Percentiles rank a stretch among this genome's conserved stretches.
These are phyloP conservation scores for Penicillium sp. DNA, from an alignment of 2,329 filamentous ascomycete species.

Conservation along the genomic window DNA sequence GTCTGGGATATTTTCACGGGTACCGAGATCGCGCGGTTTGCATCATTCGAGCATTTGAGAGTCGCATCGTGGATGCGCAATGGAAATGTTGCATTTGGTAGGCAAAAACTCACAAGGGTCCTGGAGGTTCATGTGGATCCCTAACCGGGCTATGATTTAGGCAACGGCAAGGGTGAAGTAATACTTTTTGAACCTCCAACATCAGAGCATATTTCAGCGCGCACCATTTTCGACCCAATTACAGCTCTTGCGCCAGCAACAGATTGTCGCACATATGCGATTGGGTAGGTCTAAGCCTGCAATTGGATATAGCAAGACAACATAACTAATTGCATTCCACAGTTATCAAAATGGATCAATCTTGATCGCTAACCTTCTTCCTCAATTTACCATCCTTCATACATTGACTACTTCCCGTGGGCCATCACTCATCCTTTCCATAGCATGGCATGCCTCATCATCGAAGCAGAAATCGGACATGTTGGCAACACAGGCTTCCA, in stretches of 20 bases:
- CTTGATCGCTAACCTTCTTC: conserved; percentile 83
- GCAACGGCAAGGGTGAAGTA: conserved; percentile 88
- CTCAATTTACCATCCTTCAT: conserved; percentile 90
- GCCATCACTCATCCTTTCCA: conserved; percentile 82
- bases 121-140: conserved; percentile 7
- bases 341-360: conserved; percentile 96
- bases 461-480: conserved; percentile 97
- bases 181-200: conserved; percentile 93
- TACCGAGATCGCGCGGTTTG: conserved; percentile 87
- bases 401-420: conserved; percentile 82
- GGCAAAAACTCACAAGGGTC: conserved; percentile 34
- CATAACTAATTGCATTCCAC: conserved; percentile 9
- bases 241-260: conserved; percentile 87
- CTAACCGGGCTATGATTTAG: conserved; percentile 53
- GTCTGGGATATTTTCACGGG: conserved; percentile 96
- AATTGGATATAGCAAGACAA: not conserved
- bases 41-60: conserved; percentile 82
- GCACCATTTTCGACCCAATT: conserved; percentile 92
- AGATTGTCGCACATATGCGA: conserved; percentile 93
- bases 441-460: conserved; percentile 96
- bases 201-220: conserved; percentile 85
- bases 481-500: conserved; percentile 88
- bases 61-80: conserved; percentile 95
- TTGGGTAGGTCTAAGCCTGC: conserved; percentile 67
- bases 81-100: conserved; percentile 95